Percentiles rank a stretch among this genome's conserved stretches.
Evolutionary conservation across 1,139 yeast genomes (phyloP).

Genomic region (Geotrichum fermentans): DNA sequence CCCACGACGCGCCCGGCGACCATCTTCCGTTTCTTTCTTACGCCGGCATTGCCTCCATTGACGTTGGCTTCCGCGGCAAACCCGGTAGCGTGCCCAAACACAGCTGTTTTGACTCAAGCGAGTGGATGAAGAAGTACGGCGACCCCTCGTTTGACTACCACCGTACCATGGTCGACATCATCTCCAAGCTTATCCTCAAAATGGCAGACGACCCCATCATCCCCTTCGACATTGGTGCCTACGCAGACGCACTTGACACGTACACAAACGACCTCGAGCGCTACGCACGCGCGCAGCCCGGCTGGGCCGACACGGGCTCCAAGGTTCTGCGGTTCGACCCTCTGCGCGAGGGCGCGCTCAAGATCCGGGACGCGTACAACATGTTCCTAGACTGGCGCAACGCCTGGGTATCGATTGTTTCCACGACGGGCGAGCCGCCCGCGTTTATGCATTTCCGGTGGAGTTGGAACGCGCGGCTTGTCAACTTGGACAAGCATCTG

Average conservation of each 20-base stretch:
- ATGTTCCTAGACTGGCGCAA: conserved; percentile 44
- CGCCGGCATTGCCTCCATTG: conserved; percentile 66
- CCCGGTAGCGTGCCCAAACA: conserved; percentile 44
- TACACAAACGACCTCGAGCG: conserved; percentile 49
- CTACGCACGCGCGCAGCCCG: conserved; percentile 37
- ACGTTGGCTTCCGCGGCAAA: conserved; percentile 46
- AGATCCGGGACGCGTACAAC: conserved; percentile 27
- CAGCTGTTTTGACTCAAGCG: conserved; percentile 65
- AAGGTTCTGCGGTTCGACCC: conserved; percentile 24
- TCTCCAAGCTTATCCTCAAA: conserved; percentile 51
- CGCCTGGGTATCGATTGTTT: conserved; percentile 53
- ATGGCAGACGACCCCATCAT: conserved; percentile 69
- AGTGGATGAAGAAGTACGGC: conserved; percentile 25
- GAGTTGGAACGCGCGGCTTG: conserved; percentile 71
- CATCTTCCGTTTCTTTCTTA: conserved; percentile 61
- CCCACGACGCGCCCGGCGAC: conserved; percentile 43
- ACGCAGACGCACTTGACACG: conserved; percentile 45
- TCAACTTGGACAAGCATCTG: conserved; percentile 53
- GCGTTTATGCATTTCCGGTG: conserved; percentile 64
- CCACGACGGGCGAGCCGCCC: conserved; percentile 53
- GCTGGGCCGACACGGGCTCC: conserved; percentile 15
- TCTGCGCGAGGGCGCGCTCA: conserved; percentile 29
- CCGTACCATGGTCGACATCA: conserved; percentile 51
- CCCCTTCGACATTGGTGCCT: conserved; percentile 59
- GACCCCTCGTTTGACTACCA: conserved; percentile 48